phyloP scores from a whole-genome alignment of 2,329 filamentous ascomycete species.

The Neophaeococcomyces mojaviensis region DNA sequence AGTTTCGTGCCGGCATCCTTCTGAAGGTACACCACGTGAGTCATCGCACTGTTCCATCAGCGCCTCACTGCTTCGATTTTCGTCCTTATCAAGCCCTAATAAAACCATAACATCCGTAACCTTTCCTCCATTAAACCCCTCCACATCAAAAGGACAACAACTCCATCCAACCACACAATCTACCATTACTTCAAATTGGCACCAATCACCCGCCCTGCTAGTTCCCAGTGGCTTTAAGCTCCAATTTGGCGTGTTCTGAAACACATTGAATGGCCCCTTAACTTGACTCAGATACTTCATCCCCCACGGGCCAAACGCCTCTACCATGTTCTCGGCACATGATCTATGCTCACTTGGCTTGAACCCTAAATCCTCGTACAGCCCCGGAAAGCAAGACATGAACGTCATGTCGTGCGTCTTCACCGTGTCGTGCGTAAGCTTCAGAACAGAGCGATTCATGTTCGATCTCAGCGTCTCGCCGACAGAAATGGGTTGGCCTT shows the following conservation, averaged over 20 bases:
- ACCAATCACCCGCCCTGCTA: conserved; percentile 32
- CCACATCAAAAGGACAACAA: conserved; percentile 33
- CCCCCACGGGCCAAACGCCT: conserved; percentile 31
- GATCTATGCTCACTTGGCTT: conserved; percentile 27
- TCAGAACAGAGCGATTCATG: conserved; percentile 29
- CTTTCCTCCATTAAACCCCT: conserved; percentile 33
- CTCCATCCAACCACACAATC: conserved; percentile 31
- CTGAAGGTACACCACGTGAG: no score
- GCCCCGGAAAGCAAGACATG: conserved; percentile 34
- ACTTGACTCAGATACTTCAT: conserved; percentile 29
- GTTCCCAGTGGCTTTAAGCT: conserved; percentile 30
- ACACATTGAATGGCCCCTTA: conserved; percentile 34
- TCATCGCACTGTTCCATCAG: background rate
- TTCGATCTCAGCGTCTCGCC: conserved; percentile 34
- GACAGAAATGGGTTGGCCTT: conserved; percentile 27
- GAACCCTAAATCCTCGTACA: conserved; percentile 28
- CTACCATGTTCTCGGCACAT: conserved; percentile 33
- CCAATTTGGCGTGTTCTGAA: conserved; percentile 36
- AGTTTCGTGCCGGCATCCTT: no score
- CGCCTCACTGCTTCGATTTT: background rate
- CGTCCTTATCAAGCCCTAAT: background rate
- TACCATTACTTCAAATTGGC: conserved; percentile 33
- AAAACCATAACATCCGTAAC: conserved; percentile 32
- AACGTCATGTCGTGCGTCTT: conserved; percentile 36
- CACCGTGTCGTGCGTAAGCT: conserved; percentile 31